These are phyloP conservation scores for Elongisporangium senticosum DNA, from an alignment of 352 stramenopile species.

Conservation along the genomic window DNA sequence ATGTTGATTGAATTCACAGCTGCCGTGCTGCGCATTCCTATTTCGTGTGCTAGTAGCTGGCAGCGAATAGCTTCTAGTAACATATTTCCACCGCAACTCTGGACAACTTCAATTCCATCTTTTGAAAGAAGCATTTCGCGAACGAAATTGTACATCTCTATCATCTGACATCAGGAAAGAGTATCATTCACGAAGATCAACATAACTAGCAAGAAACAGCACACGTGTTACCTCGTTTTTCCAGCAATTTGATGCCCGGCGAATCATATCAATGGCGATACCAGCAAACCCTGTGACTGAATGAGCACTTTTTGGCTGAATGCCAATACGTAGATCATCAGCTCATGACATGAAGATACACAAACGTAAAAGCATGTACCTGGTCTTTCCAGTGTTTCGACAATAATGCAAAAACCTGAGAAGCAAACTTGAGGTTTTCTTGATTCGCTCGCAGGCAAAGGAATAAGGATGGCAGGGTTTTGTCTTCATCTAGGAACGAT, in stretches of 20 bases:
- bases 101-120: constrained; percentile 42
- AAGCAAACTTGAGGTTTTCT: constrained; percentile 35
- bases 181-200: neutral
- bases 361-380: constrained; percentile 11
- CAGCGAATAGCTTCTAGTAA: constrained; percentile 28
- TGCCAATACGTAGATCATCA: neutral
- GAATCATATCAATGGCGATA: constrained; percentile 49
- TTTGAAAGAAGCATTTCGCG: constrained; percentile 42
- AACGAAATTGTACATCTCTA: constrained; percentile 60
- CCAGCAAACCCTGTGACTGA: constrained; percentile 52
- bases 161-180: constrained; percentile 19
- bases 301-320: constrained; percentile 25
- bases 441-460: constrained; percentile 52
- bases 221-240: constrained; percentile 13
- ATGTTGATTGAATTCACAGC: neutral
- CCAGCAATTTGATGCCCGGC: constrained; percentile 12
- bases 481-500: constrained; percentile 35
- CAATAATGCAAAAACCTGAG: constrained; percentile 55
- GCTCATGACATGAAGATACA: neutral
- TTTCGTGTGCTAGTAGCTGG: constrained; percentile 1
- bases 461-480: constrained; percentile 55
- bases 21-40: neutral
- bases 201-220: neutral
- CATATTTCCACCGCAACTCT: constrained; percentile 38
- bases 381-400: constrained; percentile 38